Evolutionary conservation across 495 filamentous ascomycete species (phyloP), one percentile per base, ranked within the genome.

Genomic region (Annulohypoxylon maeteangense): DNA sequence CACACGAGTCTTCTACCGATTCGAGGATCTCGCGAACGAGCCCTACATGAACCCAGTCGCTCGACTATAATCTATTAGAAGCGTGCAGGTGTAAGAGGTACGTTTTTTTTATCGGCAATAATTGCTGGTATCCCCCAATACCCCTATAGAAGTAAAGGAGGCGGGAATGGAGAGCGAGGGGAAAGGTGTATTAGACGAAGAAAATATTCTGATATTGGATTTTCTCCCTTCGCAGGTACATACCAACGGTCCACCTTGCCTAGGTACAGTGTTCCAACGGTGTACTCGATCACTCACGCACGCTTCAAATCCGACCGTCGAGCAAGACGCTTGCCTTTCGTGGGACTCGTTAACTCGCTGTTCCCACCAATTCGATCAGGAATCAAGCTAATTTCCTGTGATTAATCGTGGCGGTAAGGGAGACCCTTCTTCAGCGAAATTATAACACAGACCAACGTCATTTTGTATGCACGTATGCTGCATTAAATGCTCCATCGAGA

Each of bases 331-430:
- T 82, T 80, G 81, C 22, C 82, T 83, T 78, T 68, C 82, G 87
- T 88, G 86, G 88, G 89, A 90, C 86, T 86, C 88, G 88, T 90
- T 90, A 82, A 83, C 86, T 90, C 88, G 88, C 88, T 79, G 85
- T 88, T 89, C 84, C 85, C 85, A 86, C 87, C 79, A 53, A 81
- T 72, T 75, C 71, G 14, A 71, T 68, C 76, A 80, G 80, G 81
- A 82, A 81, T 82, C 81, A 73, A 73, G 79, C 73, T 81, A 80
- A 81, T 81, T 80, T 81, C 76, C 83, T 87, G 80, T 79, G 84
- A 80, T 79, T 82, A 82, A 86, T 83, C 83, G 82, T 89, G 84
- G 86, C 87, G 84, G 88, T 91, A 91, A 90, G 89, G 85, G 83
- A 87, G 83, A 80, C 79, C 76, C 65, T 74, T 68, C 62, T 74